Evolutionary conservation across 2,329 filamentous ascomycete species (phyloP).

Genomic region (Xylariaceae sp.): DNA sequence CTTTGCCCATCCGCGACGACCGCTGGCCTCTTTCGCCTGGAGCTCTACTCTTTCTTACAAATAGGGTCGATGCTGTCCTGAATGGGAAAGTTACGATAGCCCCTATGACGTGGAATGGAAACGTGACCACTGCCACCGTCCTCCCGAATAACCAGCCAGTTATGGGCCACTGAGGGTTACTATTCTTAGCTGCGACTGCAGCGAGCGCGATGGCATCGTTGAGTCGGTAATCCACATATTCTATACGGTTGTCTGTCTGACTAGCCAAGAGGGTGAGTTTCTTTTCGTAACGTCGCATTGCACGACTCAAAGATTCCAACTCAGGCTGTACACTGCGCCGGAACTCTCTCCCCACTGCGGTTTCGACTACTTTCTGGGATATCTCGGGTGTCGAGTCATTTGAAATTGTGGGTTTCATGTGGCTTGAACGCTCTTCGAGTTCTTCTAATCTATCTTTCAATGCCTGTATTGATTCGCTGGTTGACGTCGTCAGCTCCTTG

Average conservation of each 20-base stretch:
- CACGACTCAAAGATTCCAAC: slow-evolving; percentile 81
- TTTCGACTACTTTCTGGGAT: slow-evolving; percentile 38
- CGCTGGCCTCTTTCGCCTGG: slow-evolving; percentile 28
- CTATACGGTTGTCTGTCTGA: slow-evolving; percentile 72
- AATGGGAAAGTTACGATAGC: slow-evolving; percentile 42
- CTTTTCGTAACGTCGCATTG: slow-evolving; percentile 88
- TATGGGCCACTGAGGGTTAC: slow-evolving; percentile 35
- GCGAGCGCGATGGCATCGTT: slow-evolving; percentile 79
- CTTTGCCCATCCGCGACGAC: slow-evolving; percentile 18
- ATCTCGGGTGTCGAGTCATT: slow-evolving; percentile 22
- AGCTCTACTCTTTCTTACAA: slow-evolving; percentile 29
- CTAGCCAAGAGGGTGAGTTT: slow-evolving; percentile 70
- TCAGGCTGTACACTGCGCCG: slow-evolving; percentile 70
- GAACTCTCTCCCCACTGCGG: slow-evolving; percentile 52
- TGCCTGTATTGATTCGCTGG: slow-evolving; percentile 47
- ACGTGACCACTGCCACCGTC: slow-evolving; percentile 31
- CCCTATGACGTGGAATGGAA: slow-evolving; percentile 41
- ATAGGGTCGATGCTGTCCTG: slow-evolving; percentile 34
- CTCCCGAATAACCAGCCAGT: slow-evolving; percentile 37
- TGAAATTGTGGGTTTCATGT: slow-evolving; percentile 23
- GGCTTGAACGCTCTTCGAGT: slow-evolving; percentile 57
- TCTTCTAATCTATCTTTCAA: slow-evolving; percentile 64
- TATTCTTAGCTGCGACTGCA: slow-evolving; percentile 63
- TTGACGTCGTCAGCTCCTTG: slow-evolving; percentile 33
- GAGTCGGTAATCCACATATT: slow-evolving; percentile 65